These are phyloP conservation scores for Davidsoniella australis DNA, from an alignment of 2,329 filamentous ascomycete species.

Conservation along the genomic window DNA sequence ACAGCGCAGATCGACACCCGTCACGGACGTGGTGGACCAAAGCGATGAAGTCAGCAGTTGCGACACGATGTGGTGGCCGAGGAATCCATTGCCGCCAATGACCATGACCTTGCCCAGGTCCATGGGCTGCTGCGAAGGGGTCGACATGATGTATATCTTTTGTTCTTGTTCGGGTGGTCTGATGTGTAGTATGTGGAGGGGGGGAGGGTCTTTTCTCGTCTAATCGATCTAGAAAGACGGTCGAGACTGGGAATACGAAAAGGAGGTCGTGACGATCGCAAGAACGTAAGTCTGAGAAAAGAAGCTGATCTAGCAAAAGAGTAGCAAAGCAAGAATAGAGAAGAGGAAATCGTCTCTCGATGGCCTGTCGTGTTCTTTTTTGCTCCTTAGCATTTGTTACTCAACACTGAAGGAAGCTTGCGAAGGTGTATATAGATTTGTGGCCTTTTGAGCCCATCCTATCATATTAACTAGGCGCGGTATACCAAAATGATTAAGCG, in stretches of 20 bases:
- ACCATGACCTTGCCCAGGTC: conserved; percentile 55
- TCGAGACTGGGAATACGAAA: neutral
- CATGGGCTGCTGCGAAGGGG: neutral
- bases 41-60: conserved; percentile 38
- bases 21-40: conserved; percentile 35
- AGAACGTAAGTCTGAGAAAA: neutral
- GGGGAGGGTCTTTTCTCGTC: no score
- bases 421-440: neutral
- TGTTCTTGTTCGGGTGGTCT: no score
- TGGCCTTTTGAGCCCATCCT: neutral
- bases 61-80: conserved; percentile 67
- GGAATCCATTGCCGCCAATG: conserved; percentile 69
- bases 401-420: neutral
- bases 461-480: neutral
- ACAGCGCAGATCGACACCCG: conserved; percentile 57
- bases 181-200: no score
- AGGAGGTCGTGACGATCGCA: neutral
- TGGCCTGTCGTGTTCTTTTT: no score
- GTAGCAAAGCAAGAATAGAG: no score
- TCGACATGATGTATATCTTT: no score
- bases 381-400: neutral
- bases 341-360: no score
- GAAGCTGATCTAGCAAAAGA: neutral
- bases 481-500: neutral
- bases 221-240: neutral